Evolutionary conservation across 345 rosid genomes (phyloP).

Genomic region (Crucihimalaya himalaica): DNA sequence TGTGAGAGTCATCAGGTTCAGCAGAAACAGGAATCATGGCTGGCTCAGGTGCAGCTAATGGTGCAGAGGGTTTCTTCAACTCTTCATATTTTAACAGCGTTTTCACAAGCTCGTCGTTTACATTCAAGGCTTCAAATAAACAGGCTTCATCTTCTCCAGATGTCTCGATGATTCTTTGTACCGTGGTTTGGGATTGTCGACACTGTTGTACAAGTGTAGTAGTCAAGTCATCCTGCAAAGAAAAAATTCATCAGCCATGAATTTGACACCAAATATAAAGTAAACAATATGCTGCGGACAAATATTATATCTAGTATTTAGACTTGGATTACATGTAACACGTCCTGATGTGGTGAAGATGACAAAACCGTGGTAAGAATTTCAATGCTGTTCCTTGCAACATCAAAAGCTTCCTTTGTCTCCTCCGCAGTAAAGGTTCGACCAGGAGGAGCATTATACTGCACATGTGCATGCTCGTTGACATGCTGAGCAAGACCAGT

Average conservation of each 20-base stretch:
- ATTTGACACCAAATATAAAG: not conserved
- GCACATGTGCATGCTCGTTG: conserved; percentile 50
- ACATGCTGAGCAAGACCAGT: conserved; percentile 47
- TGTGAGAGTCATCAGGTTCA: conserved; percentile 70
- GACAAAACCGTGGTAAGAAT: conserved; percentile 80
- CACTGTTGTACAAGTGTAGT: conserved; percentile 77
- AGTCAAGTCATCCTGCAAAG: conserved; percentile 74
- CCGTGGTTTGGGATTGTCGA: conserved; percentile 56
- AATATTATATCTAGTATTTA: not conserved
- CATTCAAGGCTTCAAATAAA: conserved; percentile 90
- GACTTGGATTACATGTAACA: conserved; percentile 54
- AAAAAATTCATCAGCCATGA: too few relatives aligned
- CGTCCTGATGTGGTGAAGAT: conserved; percentile 83
- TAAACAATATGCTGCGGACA: not conserved
- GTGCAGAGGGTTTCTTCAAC: conserved; percentile 55
- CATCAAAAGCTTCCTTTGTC: conserved; percentile 88
- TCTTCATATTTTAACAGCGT: conserved; percentile 70
- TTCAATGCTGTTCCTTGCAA: conserved; percentile 87
- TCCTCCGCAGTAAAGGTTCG: conserved; percentile 70
- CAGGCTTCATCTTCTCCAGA: conserved; percentile 80
- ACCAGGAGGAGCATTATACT: conserved; percentile 48
- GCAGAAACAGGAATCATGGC: conserved; percentile 85
- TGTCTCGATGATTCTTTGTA: conserved; percentile 80
- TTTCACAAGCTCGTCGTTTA: conserved; percentile 87
- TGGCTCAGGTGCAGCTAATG: conserved; percentile 58